A percentile compares a stretch with the other conserved stretches of the same genome.
phyloP scores from a whole-genome alignment of 2,329 filamentous ascomycete genomes.

The Aureobasidium mangrovei region DNA sequence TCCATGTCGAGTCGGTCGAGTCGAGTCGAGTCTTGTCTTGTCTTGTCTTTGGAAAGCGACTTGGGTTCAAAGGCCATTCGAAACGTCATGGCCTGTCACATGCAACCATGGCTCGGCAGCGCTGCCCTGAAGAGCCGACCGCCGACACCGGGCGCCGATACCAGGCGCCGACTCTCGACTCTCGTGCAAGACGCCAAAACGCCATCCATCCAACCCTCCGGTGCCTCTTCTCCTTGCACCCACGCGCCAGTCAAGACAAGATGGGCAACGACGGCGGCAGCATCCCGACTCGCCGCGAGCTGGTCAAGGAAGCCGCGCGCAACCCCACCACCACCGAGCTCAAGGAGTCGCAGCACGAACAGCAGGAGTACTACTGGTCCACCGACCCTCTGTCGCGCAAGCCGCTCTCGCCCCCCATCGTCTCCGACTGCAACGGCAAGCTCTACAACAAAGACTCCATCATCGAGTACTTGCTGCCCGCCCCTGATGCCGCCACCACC shows the following conservation, averaged over 20 bases:
- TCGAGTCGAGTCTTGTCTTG: neutral
- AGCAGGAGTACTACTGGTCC: conserved; percentile 76
- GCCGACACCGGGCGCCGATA: no score
- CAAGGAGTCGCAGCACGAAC: conserved; percentile 80
- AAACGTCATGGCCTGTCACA: conserved; percentile 12
- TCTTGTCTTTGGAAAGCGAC: neutral
- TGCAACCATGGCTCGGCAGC: neutral
- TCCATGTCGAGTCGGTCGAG: neutral
- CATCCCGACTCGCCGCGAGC: conserved; percentile 89
- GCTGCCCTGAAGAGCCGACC: no score
- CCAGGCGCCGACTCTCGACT: no score
- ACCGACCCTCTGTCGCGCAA: conserved; percentile 80
- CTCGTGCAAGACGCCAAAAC: no score
- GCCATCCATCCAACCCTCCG: no score
- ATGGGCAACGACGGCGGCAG: conserved; percentile 98
- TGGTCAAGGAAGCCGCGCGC: conserved; percentile 87
- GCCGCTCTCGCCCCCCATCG: conserved; percentile 62
- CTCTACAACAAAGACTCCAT: conserved; percentile 95
- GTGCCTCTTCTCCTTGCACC: no score
- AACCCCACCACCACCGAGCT: conserved; percentile 73
- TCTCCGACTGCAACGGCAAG: conserved; percentile 74
- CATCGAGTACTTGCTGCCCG: conserved; percentile 56
- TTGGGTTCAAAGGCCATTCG: neutral
- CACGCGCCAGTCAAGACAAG: neutral
- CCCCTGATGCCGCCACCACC: conserved; percentile 42